Evolutionary conservation across 495 filamentous ascomycete species (phyloP), one percentile per base, ranked within the genome.

Genomic region (Lophiotrema nucula): DNA sequence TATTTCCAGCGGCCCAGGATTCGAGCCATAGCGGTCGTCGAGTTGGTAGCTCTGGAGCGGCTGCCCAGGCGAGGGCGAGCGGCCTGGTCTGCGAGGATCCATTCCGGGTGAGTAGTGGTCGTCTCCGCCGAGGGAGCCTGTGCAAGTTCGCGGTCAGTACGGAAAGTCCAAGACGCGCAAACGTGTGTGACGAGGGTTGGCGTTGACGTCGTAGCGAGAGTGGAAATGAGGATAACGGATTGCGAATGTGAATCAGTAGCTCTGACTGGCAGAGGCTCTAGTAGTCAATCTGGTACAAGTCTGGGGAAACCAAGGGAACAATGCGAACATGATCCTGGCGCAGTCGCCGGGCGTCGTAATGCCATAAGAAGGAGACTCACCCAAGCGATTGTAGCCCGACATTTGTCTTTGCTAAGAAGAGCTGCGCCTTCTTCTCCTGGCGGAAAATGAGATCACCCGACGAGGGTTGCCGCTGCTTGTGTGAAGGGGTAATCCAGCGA

Each of bases 71-170:
- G 64, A 67, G 43, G 59, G 59, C 27, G 64, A 56, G 64, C 58
- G 59, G 35, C 60, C 59, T n/a, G 64, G 42, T 50, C 64, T 31
- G 57, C 64, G 64, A n/a, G 58, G 58, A 31, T 67, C 64, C 64
- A 67, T 67, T 16, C 21, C 35, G 21, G 57, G 47, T 43, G 46
- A 50, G 50, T 67, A 52, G 45, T 60, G 48, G 3, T 67, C 58
- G 54, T 63, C 55, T 10, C 18, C 23, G 35, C 46, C 55, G 22
- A 18, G 1, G 13, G 53, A 57, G 26, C 61, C 56, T 60, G 26
- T 49, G 43, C 3, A 42, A 12, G 27, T 47, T 4, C 42, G 42
- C 38, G 16, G 19, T 60, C 33, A 53, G 39, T 56, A 13, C 25
- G 19, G 33, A 35, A 35, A n/a, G 47, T 21, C 13, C 3, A 22